phyloP scores from a whole-genome alignment of 1,139 yeast species.

The Waltiozyma solani region DNA sequence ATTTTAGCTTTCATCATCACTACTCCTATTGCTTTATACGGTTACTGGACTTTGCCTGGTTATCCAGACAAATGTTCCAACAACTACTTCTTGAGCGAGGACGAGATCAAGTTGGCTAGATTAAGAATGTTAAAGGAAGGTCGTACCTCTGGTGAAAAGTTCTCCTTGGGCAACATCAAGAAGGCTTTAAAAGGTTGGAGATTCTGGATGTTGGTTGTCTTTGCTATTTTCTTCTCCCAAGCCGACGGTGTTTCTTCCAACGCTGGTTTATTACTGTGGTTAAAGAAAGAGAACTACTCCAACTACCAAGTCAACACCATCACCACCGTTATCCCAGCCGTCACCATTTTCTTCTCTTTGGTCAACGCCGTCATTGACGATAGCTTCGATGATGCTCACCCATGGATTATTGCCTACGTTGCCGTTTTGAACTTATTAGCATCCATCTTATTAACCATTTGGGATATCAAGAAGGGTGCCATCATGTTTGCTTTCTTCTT shows the following conservation, averaged over 20 bases:
- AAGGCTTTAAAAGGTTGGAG: slow-evolving; percentile 17
- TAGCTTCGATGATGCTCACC: slow-evolving; percentile 35
- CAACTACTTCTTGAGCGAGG: slow-evolving; percentile 25
- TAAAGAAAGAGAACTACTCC: slow-evolving; percentile 31
- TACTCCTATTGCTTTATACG: slow-evolving; percentile 24
- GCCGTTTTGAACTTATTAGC: slow-evolving; percentile 5
- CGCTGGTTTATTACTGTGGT: slow-evolving; percentile 26
- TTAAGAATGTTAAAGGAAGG: slow-evolving; percentile 8
- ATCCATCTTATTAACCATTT: slow-evolving; percentile 3
- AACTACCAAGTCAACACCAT: slow-evolving; percentile 37
- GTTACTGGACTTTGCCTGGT: slow-evolving; percentile 27
- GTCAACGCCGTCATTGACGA: slow-evolving; percentile 35
- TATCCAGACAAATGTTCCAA: slow-evolving; percentile 42
- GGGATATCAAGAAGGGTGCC: slow-evolving; percentile 19
- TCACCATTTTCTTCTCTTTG: slow-evolving; percentile 37
- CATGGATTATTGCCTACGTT: slow-evolving; percentile 30
- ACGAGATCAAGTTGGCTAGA: slow-evolving; percentile 11
- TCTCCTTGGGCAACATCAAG: slow-evolving; percentile 8
- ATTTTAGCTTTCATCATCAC: slow-evolving; percentile 26
- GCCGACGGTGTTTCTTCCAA: slow-evolving; percentile 23
- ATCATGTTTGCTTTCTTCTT: slow-evolving; percentile 27
- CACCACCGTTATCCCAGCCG: slow-evolving; percentile 45
- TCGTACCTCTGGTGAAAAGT: slow-evolving; percentile 12
- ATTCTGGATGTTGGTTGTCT: slow-evolving; percentile 20
- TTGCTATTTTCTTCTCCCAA: slow-evolving; percentile 23